These are phyloP conservation scores for Cinnamomum micranthum DNA, from an alignment of 164 flowering plant species.

Conservation along the genomic window DNA sequence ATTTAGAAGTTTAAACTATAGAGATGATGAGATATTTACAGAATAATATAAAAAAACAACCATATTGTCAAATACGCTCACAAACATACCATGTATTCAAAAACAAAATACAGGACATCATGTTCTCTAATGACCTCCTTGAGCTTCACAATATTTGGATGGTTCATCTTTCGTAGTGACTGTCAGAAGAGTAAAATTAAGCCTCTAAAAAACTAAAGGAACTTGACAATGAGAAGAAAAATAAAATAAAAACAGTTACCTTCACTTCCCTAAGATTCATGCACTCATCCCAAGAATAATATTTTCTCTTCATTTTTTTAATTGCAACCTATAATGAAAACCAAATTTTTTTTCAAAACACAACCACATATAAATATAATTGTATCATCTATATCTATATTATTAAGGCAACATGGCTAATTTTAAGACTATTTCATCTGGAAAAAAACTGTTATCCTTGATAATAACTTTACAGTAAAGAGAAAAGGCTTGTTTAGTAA, in stretches of 20 bases:
- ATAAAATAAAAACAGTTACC: slow-evolving; percentile 33
- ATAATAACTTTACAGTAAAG: too few species aligned
- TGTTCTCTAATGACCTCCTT: slow-evolving; percentile 94
- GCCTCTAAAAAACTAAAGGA: background rate
- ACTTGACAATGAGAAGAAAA: background rate
- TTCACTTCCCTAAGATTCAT: slow-evolving; percentile 95
- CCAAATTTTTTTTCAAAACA: background rate
- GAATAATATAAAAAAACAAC: background rate
- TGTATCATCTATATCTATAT: background rate
- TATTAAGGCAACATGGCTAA: too few species aligned
- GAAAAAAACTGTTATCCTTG: too few species aligned
- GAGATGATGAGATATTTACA: background rate
- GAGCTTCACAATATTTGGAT: slow-evolving; percentile 93
- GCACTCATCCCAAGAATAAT: slow-evolving; percentile 98
- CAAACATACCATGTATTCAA: slow-evolving; percentile 83
- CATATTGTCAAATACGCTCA: background rate
- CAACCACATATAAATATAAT: background rate
- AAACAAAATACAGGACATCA: slow-evolving; percentile 81
- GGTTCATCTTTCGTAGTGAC: slow-evolving; percentile 93
- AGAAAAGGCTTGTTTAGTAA: too few species aligned
- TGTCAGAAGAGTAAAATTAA: slow-evolving; percentile 24
- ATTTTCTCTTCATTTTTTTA: slow-evolving; percentile 93
- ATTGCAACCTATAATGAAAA: slow-evolving; percentile 72
- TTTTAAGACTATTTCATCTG: too few species aligned
- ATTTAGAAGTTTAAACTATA: background rate